Conservation (phyloP, 345 rosid species). For the Ailanthus altissimus region DNA sequence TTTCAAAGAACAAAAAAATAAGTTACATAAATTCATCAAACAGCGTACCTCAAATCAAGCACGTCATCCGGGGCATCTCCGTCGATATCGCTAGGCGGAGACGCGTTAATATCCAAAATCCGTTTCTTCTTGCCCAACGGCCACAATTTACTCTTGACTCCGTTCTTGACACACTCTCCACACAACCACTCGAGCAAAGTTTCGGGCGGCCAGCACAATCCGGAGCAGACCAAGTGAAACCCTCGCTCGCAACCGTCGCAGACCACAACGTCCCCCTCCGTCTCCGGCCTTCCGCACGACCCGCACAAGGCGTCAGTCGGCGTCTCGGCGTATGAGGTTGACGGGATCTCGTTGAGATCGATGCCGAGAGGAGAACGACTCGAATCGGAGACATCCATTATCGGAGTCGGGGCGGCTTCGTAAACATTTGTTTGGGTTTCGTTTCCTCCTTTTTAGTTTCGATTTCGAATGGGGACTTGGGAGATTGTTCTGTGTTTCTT, state of each 20-base stretch:
- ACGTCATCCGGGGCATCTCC: slow-evolving; percentile 47
- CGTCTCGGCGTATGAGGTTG: slow-evolving; percentile 40
- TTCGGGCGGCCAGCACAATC: slow-evolving; percentile 34
- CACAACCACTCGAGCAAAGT: slow-evolving; percentile 78
- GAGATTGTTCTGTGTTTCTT: neutral
- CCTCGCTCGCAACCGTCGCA: slow-evolving; percentile 97
- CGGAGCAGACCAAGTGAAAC: slow-evolving; percentile 64
- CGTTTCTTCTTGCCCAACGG: slow-evolving; percentile 78
- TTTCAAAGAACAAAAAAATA: neutral
- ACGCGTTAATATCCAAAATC: slow-evolving; percentile 85
- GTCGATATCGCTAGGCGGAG: slow-evolving; percentile 87
- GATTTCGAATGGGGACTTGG: too few relatives aligned
- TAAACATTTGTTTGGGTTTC: neutral
- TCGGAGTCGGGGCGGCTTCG: slow-evolving; percentile 31
- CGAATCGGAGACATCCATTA: slow-evolving; percentile 53
- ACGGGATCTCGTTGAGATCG: slow-evolving; percentile 99
- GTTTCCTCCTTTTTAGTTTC: neutral
- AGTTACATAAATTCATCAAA: neutral
- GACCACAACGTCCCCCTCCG: slow-evolving; percentile 47
- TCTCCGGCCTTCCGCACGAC: slow-evolving; percentile 57
- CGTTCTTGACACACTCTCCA: slow-evolving; percentile 51
- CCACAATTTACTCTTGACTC: slow-evolving; percentile 76
- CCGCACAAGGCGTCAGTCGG: slow-evolving; percentile 60
- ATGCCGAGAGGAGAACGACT: slow-evolving; percentile 72
- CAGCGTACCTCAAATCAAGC: slow-evolving; percentile 53